A percentile compares a stretch with the other conserved stretches of the same genome.
Conservation (phyloP, 129 eudicot genomes). For the Flaveria robusta region DNA sequence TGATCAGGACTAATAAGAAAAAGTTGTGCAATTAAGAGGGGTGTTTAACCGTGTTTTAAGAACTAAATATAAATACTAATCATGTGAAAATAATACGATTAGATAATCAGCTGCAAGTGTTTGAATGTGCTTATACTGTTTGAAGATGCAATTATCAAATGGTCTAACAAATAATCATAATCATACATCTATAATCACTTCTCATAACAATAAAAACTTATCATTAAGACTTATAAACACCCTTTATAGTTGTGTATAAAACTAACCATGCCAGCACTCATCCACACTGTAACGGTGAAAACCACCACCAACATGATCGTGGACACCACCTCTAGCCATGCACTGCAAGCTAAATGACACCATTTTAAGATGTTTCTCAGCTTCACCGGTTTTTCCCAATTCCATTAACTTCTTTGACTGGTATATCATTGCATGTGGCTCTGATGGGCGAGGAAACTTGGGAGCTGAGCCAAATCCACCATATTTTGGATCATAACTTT, state of each 20-base stretch:
- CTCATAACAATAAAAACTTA: neutral
- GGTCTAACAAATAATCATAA: neutral
- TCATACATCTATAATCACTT: neutral
- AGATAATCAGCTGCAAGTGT: neutral
- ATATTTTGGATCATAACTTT: constrained; percentile 61
- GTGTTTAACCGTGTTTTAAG: neutral
- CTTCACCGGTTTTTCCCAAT: constrained; percentile 49
- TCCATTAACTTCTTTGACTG: constrained; percentile 62
- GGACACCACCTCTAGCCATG: constrained; percentile 96
- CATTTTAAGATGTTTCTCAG: constrained; percentile 59
- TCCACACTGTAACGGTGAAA: constrained; percentile 95
- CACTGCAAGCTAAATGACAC: constrained; percentile 64
- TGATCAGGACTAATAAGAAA: neutral
- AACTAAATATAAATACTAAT: neutral
- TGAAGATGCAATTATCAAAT: constrained; percentile 6
- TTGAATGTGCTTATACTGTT: neutral
- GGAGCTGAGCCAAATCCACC: constrained; percentile 96
- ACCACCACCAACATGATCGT: constrained; percentile 95
- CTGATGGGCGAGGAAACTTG: constrained; percentile 92
- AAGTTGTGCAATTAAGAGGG: no score
- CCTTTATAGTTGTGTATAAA: neutral
- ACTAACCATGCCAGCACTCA: constrained; percentile 97
- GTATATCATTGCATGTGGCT: constrained; percentile 79
- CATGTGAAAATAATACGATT: neutral
- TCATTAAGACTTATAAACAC: neutral